Conservation (phyloP, 1,284 basidiomycete genomes). For the Austropuccinia psidii region DNA sequence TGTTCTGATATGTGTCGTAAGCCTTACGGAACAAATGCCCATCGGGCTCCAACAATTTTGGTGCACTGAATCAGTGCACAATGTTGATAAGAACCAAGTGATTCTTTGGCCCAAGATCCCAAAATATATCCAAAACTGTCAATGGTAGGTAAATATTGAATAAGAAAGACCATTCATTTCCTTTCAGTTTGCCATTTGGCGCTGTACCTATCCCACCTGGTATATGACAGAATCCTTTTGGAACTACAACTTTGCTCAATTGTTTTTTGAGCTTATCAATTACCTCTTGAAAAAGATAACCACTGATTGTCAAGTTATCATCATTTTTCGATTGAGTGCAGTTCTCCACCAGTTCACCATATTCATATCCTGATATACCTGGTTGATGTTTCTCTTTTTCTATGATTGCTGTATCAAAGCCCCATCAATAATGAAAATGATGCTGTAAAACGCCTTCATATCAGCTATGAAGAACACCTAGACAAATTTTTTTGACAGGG, state of each 20-base stretch:
- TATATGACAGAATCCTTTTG: too few relatives aligned
- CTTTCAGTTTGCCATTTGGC: not conserved
- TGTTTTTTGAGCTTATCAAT: too few relatives aligned
- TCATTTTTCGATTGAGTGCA: too few relatives aligned
- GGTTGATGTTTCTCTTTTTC: too few relatives aligned
- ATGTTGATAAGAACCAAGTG: too few relatives aligned
- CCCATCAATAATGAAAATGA: not conserved
- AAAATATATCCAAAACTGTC: constrained; percentile 6
- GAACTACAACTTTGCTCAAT: too few relatives aligned
- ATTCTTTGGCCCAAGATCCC: not conserved
- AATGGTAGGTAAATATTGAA: constrained; percentile 30
- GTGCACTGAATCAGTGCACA: constrained; percentile 33
- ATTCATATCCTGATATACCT: too few relatives aligned
- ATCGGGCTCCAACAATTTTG: not conserved
- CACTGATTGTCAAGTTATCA: too few relatives aligned
- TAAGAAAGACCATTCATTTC: not conserved
- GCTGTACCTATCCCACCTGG: too few relatives aligned
- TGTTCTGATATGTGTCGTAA: not conserved
- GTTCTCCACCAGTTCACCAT: too few relatives aligned
- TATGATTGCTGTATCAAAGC: too few relatives aligned
- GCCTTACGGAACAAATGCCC: not conserved
- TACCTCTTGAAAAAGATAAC: too few relatives aligned
- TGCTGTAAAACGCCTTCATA: constrained; percentile 1
- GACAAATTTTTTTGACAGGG: not conserved
- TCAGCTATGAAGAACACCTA: constrained; percentile 9